phyloP scores from a whole-genome alignment of 345 rosid genomes.

The Acer yangbiense region DNA sequence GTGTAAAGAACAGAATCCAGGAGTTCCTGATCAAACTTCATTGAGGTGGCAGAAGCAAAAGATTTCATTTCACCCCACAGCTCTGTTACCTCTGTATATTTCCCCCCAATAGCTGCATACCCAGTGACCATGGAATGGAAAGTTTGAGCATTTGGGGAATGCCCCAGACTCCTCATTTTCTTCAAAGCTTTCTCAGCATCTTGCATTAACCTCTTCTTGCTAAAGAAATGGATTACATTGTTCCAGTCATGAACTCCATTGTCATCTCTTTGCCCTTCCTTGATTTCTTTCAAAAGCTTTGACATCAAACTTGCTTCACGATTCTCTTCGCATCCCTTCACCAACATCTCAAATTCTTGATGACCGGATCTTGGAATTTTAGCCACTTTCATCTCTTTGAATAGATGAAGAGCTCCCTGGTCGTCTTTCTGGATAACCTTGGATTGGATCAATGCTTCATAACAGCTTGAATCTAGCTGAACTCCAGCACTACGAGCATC shows the following conservation, averaged over 20 bases:
- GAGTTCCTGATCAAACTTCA: constrained; percentile 92
- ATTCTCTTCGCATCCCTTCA: constrained; percentile 64
- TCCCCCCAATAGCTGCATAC: constrained; percentile 85
- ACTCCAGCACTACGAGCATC: constrained; percentile 91
- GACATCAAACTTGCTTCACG: constrained; percentile 78
- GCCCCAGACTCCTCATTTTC: constrained; percentile 87
- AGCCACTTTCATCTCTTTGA: constrained; percentile 79
- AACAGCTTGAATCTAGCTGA: constrained; percentile 82
- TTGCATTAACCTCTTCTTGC: constrained; percentile 86
- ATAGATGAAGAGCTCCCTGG: constrained; percentile 70
- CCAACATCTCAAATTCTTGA: constrained; percentile 64
- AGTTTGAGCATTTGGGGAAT: constrained; percentile 85
- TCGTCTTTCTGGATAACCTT: constrained; percentile 65
- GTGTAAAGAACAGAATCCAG: constrained; percentile 87
- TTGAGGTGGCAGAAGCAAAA: constrained; percentile 55
- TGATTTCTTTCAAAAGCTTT: constrained; percentile 80
- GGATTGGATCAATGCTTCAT: constrained; percentile 66
- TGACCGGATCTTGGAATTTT: constrained; percentile 59
- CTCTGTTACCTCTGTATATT: constrained; percentile 86
- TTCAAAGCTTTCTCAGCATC: constrained; percentile 92
- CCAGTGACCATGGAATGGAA: constrained; percentile 96
- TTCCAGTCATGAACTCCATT: constrained; percentile 89
- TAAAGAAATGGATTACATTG: constrained; percentile 84
- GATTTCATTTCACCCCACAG: constrained; percentile 97
- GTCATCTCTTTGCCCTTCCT: constrained; percentile 73